phyloP scores from a whole-genome alignment of 495 filamentous ascomycete genomes.

The Cercophora newfieldiana region DNA sequence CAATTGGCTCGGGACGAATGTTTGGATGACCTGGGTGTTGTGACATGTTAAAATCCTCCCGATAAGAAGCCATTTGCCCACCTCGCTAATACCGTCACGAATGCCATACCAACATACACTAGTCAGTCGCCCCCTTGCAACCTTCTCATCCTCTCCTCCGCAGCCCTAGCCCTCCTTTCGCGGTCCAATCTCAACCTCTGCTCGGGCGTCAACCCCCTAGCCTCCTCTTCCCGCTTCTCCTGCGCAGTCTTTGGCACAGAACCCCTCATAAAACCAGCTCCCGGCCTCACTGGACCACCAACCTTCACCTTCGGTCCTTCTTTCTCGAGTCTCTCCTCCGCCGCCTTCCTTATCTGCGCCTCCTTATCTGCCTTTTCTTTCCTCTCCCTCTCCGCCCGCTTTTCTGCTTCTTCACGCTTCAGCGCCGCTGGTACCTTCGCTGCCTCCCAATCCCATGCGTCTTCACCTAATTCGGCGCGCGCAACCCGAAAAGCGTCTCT shows the following conservation, averaged over 20 bases:
- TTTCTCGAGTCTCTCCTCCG: conserved; percentile 60
- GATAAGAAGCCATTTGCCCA: no score
- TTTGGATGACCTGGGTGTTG: no score
- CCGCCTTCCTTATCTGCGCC: conserved; percentile 62
- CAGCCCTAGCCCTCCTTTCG: conserved; percentile 78
- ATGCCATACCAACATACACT: background rate
- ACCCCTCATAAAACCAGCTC: conserved; percentile 47
- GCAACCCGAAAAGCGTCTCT: conserved; percentile 91
- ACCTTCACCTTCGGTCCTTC: conserved; percentile 47
- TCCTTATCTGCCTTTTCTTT: conserved; percentile 63
- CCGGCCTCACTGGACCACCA: conserved; percentile 34
- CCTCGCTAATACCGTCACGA: background rate
- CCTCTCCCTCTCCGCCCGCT: conserved; percentile 61
- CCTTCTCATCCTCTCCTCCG: conserved; percentile 78
- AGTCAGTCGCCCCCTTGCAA: conserved; percentile 48
- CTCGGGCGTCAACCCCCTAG: conserved; percentile 79
- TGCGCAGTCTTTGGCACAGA: conserved; percentile 64
- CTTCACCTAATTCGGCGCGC: conserved; percentile 75
- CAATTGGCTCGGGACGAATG: no score
- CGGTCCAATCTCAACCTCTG: conserved; percentile 77
- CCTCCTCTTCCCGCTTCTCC: conserved; percentile 79
- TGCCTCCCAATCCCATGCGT: conserved; percentile 73
- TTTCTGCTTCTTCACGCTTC: conserved; percentile 65
- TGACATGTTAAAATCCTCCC: no score
- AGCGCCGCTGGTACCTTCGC: conserved; percentile 71